phyloP scores from a whole-genome alignment of 2,329 filamentous ascomycete species.

The Thelonectria discophora region DNA sequence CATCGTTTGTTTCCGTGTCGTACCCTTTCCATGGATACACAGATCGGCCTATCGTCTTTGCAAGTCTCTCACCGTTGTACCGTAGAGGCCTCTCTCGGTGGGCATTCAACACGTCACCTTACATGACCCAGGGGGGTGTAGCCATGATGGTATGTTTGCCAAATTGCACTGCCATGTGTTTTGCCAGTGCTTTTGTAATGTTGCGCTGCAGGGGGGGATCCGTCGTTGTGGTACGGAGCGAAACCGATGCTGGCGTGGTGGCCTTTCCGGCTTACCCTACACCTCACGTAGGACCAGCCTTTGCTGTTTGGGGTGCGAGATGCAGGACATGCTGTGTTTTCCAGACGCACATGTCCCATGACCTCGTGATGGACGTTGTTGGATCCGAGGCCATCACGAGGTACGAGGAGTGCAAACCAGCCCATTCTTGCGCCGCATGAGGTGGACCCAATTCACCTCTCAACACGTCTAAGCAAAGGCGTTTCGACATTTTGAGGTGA shows the following conservation, averaged over 20 bases:
- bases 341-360: background rate
- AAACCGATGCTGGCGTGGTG: constrained; percentile 19
- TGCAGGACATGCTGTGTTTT: constrained; percentile 1
- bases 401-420: constrained; percentile 15
- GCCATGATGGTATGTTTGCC: constrained; percentile 7
- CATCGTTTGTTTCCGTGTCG: too few species aligned
- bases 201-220: constrained; percentile 11
- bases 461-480: constrained; percentile 3
- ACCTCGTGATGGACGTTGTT: constrained; percentile 16
- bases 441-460: constrained; percentile 11
- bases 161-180: constrained; percentile 10
- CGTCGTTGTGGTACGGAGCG: constrained; percentile 7
- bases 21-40: background rate
- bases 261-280: constrained; percentile 18
- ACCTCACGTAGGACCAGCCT: constrained; percentile 1
- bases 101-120: constrained; percentile 24
- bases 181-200: background rate
- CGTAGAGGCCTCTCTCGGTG: background rate
- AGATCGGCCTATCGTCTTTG: background rate
- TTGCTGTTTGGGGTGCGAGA: background rate
- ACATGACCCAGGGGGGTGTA: constrained; percentile 14
- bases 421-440: constrained; percentile 20
- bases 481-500: constrained; percentile 12
- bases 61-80: background rate
- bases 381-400: constrained; percentile 17